Percentiles rank a stretch among this genome's conserved stretches.
Conservation (phyloP, 768 basidiomycete genomes). For the Calocybe cyanea region DNA sequence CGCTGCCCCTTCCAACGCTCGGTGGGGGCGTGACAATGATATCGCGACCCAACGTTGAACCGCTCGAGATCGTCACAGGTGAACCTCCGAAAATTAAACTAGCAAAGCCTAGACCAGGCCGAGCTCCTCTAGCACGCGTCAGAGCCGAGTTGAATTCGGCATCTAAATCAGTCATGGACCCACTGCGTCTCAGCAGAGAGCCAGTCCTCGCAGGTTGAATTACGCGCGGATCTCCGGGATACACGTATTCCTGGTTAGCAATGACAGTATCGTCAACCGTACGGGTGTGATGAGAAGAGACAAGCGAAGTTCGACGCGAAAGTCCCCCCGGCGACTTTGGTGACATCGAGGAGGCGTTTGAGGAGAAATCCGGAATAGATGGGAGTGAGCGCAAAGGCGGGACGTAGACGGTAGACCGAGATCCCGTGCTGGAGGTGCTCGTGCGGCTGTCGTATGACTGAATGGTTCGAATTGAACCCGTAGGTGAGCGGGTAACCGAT, state of each 20-base stretch:
- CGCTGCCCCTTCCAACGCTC: constrained; percentile 28
- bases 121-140: constrained; percentile 41
- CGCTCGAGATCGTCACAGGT: constrained; percentile 72
- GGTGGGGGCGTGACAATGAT: constrained; percentile 43
- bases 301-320: constrained; percentile 42
- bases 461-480: constrained; percentile 66
- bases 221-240: constrained; percentile 68
- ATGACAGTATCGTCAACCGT: constrained; percentile 76
- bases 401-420: constrained; percentile 72
- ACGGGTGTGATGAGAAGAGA: constrained; percentile 55
- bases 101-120: constrained; percentile 31
- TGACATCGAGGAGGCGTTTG: constrained; percentile 24
- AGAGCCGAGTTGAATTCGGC: constrained; percentile 46
- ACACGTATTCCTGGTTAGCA: constrained; percentile 60
- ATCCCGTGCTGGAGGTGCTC: constrained; percentile 47
- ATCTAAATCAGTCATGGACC: constrained; percentile 74
- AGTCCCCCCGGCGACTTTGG: constrained; percentile 21
- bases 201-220: constrained; percentile 59
- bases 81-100: constrained; percentile 46
- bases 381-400: constrained; percentile 71
- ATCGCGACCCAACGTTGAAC: constrained; percentile 44
- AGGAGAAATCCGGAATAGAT: constrained; percentile 62
- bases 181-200: constrained; percentile 50
- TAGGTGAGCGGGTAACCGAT: constrained; percentile 47
- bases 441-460: constrained; percentile 46